Evolutionary conservation across 2,329 filamentous ascomycete genomes (phyloP), one percentile per base, ranked within the genome.

Genomic region (Chaetomium sp.): DNA sequence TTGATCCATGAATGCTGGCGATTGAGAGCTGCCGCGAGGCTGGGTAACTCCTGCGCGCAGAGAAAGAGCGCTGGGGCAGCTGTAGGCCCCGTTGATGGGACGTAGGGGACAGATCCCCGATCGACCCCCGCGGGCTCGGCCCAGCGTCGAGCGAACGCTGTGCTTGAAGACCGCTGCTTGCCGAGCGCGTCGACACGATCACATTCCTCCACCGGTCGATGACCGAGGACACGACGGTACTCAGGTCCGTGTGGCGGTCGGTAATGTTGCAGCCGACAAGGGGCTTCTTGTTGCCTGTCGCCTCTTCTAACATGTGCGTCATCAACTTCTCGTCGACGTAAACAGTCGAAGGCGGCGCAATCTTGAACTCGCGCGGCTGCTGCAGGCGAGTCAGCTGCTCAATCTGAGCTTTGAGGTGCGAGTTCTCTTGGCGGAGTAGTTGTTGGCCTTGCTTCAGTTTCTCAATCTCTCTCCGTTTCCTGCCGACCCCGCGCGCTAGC

Each of bases 131-230:
- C 1, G 56, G 33, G 9, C 54, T 44, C 2, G 53, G 51, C 7
- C 55, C 53, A 6, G 52, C 53, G 34, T 77, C 74, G 10, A 85
- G 66, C 2, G 76, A 62, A 45, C 72, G 74, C 60, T 85, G 82
- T 2, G 74, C 72, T 49, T 69, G 69, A 70, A 84, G 74, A 14
- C 79, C 78, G 12, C 60, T 61, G n/a, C 64, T 64, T 3, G 70
- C 67, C 4, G 70, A 71, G 42, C 80, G 74, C 2, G 76, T 72
- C 5, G 79, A 76, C n/a, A 75, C 70, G 10, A 86, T 78, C 12
- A 85, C 80, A 4, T 71, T 73, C 68, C 83, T 86, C 83, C 83
- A 86, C 35, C 81, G 74, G 44, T 80, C 77, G 55, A 86, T 83
- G 2, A 77, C 77, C n/a, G 73, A 71, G 6, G 78, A 70, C 5